A percentile compares a stretch with the other conserved stretches of the same genome.
phyloP scores from a whole-genome alignment of 192 early-diverging fungal species.

The Chytriomyces sp. region DNA sequence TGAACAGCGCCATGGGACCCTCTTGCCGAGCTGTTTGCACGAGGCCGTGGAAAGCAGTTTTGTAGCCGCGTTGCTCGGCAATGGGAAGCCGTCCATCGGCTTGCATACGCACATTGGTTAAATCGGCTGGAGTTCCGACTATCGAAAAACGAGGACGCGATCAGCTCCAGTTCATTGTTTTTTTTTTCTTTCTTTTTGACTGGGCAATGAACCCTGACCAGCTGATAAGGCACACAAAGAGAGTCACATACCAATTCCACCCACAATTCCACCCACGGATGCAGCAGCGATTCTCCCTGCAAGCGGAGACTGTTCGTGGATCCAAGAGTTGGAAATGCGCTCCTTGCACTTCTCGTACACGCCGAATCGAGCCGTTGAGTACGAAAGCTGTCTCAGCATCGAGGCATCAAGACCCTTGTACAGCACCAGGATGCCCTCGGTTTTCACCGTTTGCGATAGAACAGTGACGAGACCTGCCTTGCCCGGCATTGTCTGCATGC shows the following conservation, averaged over 20 bases:
- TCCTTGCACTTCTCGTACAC: conserved; percentile 36
- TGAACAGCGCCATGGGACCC: conserved; percentile 39
- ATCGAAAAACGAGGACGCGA: not conserved
- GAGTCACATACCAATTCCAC: conserved; percentile 33
- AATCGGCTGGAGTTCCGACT: not conserved
- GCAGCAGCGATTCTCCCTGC: conserved; percentile 28
- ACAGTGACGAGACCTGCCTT: not conserved
- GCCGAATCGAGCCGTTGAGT: conserved; percentile 49
- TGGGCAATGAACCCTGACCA: not conserved
- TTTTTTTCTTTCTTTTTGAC: not conserved
- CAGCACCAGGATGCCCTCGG: conserved; percentile 39
- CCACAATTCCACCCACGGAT: conserved; percentile 34
- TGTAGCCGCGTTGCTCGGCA: conserved; percentile 38
- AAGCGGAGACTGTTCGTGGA: conserved; percentile 13
- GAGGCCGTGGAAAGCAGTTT: conserved; percentile 44
- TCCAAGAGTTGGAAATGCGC: not conserved
- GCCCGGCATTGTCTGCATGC: conserved; percentile 29
- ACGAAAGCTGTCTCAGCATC: conserved; percentile 47
- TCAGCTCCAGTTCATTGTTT: not conserved
- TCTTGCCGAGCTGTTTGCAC: conserved; percentile 38
- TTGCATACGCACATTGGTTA: conserved; percentile 37
- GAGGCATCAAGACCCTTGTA: conserved; percentile 46
- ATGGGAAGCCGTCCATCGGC: conserved; percentile 44
- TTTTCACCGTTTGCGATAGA: not conserved
- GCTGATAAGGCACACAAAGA: not conserved